phyloP scores from a whole-genome alignment of 192 early-diverging fungal species.

The Backusella parvicylindrica region DNA sequence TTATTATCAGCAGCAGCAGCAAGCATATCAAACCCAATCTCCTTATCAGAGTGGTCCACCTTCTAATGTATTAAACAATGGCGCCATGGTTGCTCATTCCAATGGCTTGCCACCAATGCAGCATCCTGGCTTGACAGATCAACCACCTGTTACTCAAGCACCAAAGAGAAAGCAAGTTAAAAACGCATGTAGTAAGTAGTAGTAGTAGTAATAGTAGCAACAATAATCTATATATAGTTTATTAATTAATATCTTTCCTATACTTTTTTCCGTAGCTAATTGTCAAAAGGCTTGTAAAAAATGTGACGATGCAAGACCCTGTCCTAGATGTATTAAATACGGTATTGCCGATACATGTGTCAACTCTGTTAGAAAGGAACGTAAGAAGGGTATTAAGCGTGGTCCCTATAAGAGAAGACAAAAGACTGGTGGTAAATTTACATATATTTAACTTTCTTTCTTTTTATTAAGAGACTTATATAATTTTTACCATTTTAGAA shows the following conservation, averaged over 20 bases:
- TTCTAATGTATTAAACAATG: conserved; percentile 5
- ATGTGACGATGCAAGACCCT: conserved; percentile 81
- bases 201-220: too few relatives aligned
- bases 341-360: conserved; percentile 66
- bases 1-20: background rate
- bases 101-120: conserved; percentile 17
- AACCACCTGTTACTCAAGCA: background rate
- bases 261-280: conserved; percentile 47
- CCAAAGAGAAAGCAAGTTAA: conserved; percentile 29
- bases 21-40: background rate
- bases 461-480: background rate
- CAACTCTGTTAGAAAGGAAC: conserved; percentile 75
- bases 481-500: too few relatives aligned
- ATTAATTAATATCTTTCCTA: background rate
- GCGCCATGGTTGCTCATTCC: background rate
- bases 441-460: background rate
- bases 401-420: conserved; percentile 53
- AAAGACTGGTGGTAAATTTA: background rate
- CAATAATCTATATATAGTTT: too few relatives aligned
- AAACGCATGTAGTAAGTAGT: conserved; percentile 28
- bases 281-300: conserved; percentile 91
- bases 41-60: background rate
- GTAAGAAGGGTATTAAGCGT: conserved; percentile 89
- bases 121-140: conserved; percentile 9
- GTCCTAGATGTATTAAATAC: conserved; percentile 75